Conservation (phyloP, 495 filamentous ascomycete species). For the Oleoguttula mirabilis region DNA sequence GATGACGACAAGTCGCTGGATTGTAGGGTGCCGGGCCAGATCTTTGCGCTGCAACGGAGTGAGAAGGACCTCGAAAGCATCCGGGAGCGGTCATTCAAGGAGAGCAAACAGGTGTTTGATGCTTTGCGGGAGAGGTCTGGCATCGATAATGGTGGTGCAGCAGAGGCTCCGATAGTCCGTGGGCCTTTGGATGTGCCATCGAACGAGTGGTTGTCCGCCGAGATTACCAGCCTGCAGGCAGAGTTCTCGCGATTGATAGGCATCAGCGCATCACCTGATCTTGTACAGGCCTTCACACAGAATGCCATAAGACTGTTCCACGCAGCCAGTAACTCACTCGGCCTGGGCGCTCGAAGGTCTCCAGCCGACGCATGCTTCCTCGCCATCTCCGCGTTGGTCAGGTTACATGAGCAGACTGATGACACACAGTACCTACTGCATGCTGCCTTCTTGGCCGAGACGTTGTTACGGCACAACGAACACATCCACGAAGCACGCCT, state of each 20-base stretch:
- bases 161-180: too few relatives aligned
- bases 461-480: constrained; percentile 6
- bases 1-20: constrained; percentile 15
- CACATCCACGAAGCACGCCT: constrained; percentile 15
- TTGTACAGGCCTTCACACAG: constrained; percentile 4
- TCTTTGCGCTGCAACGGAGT: constrained; percentile 10
- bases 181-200: neutral
- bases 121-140: constrained; percentile 2
- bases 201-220: neutral
- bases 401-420: constrained; percentile 3
- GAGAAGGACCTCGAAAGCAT: constrained; percentile 10
- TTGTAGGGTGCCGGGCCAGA: constrained; percentile 17
- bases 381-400: constrained; percentile 12
- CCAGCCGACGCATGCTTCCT: constrained; percentile 14
- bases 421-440: constrained; percentile 7
- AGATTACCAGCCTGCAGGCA: constrained; percentile 1
- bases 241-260: constrained; percentile 2
- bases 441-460: constrained; percentile 11
- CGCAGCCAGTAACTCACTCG: neutral
- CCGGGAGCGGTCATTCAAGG: constrained; percentile 3
- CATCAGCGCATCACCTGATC: neutral
- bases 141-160: neutral
- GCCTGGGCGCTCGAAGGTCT: neutral
- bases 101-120: constrained; percentile 18
- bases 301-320: constrained; percentile 14